These are phyloP conservation scores for Stylonectria norvegica DNA, from an alignment of 2,329 filamentous ascomycete genomes.

Conservation along the genomic window DNA sequence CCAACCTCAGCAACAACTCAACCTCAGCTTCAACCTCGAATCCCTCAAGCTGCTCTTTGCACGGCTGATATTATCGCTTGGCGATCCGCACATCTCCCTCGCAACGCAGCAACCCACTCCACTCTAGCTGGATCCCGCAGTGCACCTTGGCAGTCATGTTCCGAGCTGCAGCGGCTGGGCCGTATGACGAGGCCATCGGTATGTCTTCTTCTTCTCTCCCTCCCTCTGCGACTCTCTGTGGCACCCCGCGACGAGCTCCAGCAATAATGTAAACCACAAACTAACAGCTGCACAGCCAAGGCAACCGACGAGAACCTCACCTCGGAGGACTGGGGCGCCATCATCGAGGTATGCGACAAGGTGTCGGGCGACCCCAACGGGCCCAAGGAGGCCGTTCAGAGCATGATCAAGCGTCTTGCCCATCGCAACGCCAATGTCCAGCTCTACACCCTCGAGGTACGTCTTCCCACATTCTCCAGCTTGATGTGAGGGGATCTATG, in stretches of 20 bases:
- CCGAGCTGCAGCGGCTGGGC: constrained; percentile 53
- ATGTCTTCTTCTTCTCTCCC: constrained; percentile 28
- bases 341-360: constrained; percentile 62
- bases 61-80: no score
- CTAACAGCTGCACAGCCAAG: constrained; percentile 46
- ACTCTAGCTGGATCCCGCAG: constrained; percentile 14
- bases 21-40: no score
- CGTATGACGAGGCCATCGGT: constrained; percentile 60
- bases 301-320: constrained; percentile 98
- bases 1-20: not conserved
- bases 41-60: no score
- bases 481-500: constrained; percentile 4
- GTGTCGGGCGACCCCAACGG: constrained; percentile 53
- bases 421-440: constrained; percentile 96
- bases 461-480: constrained; percentile 17
- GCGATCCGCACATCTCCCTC: no score
- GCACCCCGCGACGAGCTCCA: not conserved
- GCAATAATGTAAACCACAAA: not conserved
- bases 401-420: constrained; percentile 86
- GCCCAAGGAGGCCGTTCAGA: constrained; percentile 80
- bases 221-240: not conserved
- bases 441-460: constrained; percentile 84
- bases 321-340: constrained; percentile 67
- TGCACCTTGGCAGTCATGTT: constrained; percentile 52
- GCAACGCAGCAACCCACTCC: constrained; percentile 10